A percentile compares a stretch with the other conserved stretches of the same genome.
Conservation (phyloP, 495 filamentous ascomycete genomes). For the Neurospora sp. region DNA sequence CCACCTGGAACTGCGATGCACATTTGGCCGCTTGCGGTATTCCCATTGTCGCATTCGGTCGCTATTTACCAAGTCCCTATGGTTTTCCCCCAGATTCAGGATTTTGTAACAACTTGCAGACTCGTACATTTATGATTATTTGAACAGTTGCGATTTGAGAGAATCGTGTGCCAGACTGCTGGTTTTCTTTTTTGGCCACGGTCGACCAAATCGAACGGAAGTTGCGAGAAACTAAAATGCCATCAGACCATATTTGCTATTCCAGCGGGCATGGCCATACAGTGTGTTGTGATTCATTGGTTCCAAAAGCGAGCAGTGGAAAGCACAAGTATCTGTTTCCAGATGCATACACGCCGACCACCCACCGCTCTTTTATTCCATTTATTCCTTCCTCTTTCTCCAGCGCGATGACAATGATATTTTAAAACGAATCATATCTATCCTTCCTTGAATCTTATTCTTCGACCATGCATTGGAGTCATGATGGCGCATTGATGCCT, state of each 20-base stretch:
- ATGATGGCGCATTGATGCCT: not conserved
- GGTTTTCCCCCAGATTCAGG: not conserved
- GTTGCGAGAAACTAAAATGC: not conserved
- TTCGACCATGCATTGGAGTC: not conserved
- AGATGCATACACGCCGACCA: not conserved
- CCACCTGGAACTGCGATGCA: not conserved
- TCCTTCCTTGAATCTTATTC: too few species aligned
- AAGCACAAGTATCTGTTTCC: not conserved
- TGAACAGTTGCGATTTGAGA: not conserved
- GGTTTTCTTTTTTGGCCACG: not conserved
- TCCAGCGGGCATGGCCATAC: not conserved
- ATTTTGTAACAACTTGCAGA: not conserved
- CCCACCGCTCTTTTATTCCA: not conserved
- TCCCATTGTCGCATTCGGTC: not conserved
- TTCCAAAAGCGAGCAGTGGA: not conserved
- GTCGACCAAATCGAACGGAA: not conserved
- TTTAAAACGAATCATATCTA: not conserved
- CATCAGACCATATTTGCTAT: not conserved
- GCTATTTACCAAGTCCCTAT: not conserved
- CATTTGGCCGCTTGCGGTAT: not conserved
- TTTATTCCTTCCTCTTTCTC: not conserved
- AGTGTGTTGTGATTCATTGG: not conserved
- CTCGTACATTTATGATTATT: not conserved
- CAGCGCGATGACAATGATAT: not conserved
- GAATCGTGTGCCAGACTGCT: not conserved